Evolutionary conservation across 2,329 filamentous ascomycete species (phyloP).

Genomic region (Cladosporium sp.): DNA sequence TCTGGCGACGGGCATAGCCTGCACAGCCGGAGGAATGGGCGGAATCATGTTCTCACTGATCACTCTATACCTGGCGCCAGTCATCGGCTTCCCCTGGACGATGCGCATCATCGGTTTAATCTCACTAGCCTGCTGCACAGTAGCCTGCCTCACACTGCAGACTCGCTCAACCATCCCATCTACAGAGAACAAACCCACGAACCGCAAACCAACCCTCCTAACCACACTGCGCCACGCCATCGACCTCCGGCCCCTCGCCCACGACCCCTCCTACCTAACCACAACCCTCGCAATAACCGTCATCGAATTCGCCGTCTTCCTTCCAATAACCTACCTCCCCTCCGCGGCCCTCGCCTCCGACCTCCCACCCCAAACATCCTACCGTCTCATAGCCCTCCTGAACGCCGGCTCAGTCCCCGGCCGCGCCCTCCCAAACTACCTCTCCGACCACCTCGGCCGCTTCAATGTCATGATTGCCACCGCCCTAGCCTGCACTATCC

Average conservation of each 20-base stretch:
- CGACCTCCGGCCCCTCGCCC: slow-evolving; percentile 45
- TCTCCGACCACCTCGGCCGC: slow-evolving; percentile 74
- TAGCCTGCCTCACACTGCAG: slow-evolving; percentile 20
- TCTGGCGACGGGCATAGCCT: slow-evolving; percentile 76
- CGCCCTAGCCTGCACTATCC: slow-evolving; percentile 61
- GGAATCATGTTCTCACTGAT: slow-evolving; percentile 51
- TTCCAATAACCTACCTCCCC: slow-evolving; percentile 78
- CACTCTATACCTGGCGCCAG: slow-evolving; percentile 44
- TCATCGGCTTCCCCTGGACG: slow-evolving; percentile 49
- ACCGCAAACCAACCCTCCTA: slow-evolving; percentile 32
- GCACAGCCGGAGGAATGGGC: slow-evolving; percentile 61
- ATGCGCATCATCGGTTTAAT: slow-evolving; percentile 49
- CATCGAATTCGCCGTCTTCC: slow-evolving; percentile 52
- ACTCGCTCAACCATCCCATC: slow-evolving; percentile 5
- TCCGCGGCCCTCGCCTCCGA: slow-evolving; percentile 64
- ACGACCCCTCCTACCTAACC: slow-evolving; percentile 42
- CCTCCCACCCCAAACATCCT: slow-evolving; percentile 59
- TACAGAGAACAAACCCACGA: background rate
- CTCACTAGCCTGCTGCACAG: slow-evolving; percentile 38
- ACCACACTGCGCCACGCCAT: slow-evolving; percentile 41
- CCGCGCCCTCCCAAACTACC: slow-evolving; percentile 71
- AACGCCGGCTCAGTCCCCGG: slow-evolving; percentile 79
- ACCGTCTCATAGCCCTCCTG: slow-evolving; percentile 73
- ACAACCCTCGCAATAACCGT: slow-evolving; percentile 47
- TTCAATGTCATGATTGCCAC: slow-evolving; percentile 77